phyloP scores from a whole-genome alignment of 2,329 filamentous ascomycete genomes.

The Cyphellophora attinorum region DNA sequence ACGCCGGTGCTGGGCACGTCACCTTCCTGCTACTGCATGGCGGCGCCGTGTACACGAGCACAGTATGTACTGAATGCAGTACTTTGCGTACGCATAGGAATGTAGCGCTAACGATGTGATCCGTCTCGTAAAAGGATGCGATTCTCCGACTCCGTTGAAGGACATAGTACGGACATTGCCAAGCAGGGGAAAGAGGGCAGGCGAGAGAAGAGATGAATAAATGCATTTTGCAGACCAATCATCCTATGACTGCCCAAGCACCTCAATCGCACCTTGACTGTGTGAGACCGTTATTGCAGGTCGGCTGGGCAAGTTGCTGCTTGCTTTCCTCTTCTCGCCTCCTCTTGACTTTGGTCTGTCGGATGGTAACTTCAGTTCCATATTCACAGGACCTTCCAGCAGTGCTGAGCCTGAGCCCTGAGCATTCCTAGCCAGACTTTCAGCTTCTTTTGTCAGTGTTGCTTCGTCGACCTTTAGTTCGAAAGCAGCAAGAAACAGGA shows the following conservation, averaged over 20 bases:
- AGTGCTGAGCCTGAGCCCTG: slow-evolving; percentile 9
- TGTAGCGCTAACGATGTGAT: no score
- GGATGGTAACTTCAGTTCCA: slow-evolving; percentile 11
- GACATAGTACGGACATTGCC: no score
- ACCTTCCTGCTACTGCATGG: no score
- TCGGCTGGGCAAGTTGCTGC: slow-evolving; percentile 14
- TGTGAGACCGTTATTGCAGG: slow-evolving; percentile 5
- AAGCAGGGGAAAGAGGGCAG: no score
- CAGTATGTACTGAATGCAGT: no score
- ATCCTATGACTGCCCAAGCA: neutral
- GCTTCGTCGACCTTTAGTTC: slow-evolving; percentile 58
- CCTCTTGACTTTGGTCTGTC: slow-evolving; percentile 1
- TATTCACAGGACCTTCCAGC: slow-evolving; percentile 6
- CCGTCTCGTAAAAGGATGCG: no score
- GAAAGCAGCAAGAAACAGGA: slow-evolving; percentile 79
- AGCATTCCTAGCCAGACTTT: slow-evolving; percentile 27
- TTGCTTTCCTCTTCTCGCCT: slow-evolving; percentile 18
- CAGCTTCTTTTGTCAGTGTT: slow-evolving; percentile 43
- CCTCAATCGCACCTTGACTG: neutral
- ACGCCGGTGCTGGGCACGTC: no score
- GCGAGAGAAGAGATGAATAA: no score
- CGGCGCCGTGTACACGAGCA: no score
- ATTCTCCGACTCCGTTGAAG: no score
- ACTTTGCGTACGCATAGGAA: no score
- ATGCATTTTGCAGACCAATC: no score